A percentile compares a stretch with the other conserved stretches of the same genome.
Conservation (phyloP, 805 yeast genomes). For the Suhomyces sp. region DNA sequence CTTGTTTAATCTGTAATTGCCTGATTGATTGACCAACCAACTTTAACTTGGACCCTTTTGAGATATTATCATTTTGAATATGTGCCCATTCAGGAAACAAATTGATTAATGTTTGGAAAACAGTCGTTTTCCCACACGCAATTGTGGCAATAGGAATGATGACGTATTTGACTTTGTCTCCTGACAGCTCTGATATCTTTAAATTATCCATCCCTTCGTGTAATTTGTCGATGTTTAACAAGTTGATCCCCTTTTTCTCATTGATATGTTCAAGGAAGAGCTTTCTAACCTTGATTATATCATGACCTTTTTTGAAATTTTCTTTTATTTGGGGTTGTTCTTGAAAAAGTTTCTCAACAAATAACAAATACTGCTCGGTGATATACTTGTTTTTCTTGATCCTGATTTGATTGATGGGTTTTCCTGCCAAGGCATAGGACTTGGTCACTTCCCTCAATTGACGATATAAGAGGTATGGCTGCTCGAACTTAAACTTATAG, state of each 20-base stretch:
- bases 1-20: slow-evolving; percentile 32
- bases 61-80: slow-evolving; percentile 77
- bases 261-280: slow-evolving; percentile 49
- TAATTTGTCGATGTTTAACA: slow-evolving; percentile 49
- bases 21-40: slow-evolving; percentile 48
- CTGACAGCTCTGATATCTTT: slow-evolving; percentile 13
- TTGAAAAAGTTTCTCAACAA: slow-evolving; percentile 56
- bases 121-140: slow-evolving; percentile 94
- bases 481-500: slow-evolving; percentile 92
- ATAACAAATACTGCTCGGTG: slow-evolving; percentile 67
- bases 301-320: slow-evolving; percentile 55
- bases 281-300: slow-evolving; percentile 73
- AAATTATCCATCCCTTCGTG: slow-evolving; percentile 24
- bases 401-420: slow-evolving; percentile 11
- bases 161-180: slow-evolving; percentile 49
- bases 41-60: slow-evolving; percentile 45
- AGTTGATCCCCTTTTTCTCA: slow-evolving; percentile 55
- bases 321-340: slow-evolving; percentile 46
- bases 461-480: slow-evolving; percentile 89
- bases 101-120: slow-evolving; percentile 55
- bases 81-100: slow-evolving; percentile 62
- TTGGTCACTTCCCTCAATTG: slow-evolving; percentile 87
- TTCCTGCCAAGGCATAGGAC: slow-evolving; percentile 38
- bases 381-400: slow-evolving; percentile 50
- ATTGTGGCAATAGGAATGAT: slow-evolving; percentile 84